phyloP scores from a whole-genome alignment of 192 early-diverging fungal genomes.

The Linderina pennispora region DNA sequence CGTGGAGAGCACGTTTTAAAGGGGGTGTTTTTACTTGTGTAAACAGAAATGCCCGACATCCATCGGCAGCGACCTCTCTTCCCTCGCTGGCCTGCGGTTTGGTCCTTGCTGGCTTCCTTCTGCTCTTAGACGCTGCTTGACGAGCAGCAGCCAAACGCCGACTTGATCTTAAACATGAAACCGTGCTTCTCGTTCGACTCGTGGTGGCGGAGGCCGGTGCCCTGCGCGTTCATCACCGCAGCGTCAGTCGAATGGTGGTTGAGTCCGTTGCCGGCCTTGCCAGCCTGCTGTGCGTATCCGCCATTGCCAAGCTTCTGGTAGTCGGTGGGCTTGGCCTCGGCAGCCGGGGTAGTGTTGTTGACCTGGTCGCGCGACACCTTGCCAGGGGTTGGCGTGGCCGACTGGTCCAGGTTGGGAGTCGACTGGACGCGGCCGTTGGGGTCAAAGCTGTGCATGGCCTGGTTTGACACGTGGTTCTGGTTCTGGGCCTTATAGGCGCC shows the following conservation, averaged over 20 bases:
- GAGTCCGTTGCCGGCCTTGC: slow-evolving; percentile 9
- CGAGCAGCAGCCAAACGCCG: slow-evolving; percentile 41
- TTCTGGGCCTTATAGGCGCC: slow-evolving; percentile 36
- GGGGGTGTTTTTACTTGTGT: too few species aligned
- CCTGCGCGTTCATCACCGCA: slow-evolving; percentile 15
- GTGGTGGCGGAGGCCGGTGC: slow-evolving; percentile 4
- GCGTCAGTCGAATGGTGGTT: slow-evolving; percentile 36
- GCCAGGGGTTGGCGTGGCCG: slow-evolving; percentile 32
- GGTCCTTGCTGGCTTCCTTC: too few species aligned
- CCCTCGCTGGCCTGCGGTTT: too few species aligned
- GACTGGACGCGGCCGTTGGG: slow-evolving; percentile 30
- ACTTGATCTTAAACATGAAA: slow-evolving; percentile 45
- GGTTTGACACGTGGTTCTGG: slow-evolving; percentile 41
- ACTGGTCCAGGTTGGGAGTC: slow-evolving; percentile 30
- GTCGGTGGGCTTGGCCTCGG: slow-evolving; percentile 14
- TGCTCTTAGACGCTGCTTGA: slow-evolving; percentile 33
- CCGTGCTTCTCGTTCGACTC: slow-evolving; percentile 40
- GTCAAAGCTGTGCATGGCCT: slow-evolving; percentile 41
- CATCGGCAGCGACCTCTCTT: too few species aligned
- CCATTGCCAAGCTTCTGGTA: slow-evolving; percentile 4
- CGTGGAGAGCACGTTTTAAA: too few species aligned
- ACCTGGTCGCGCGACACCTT: slow-evolving; percentile 34
- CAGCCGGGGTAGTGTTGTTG: too few species aligned
- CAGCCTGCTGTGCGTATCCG: slow-evolving; percentile 14
- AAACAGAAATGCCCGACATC: too few species aligned